Conservation (phyloP, 2,329 filamentous ascomycete species). For the Pyrenophora graminea region DNA sequence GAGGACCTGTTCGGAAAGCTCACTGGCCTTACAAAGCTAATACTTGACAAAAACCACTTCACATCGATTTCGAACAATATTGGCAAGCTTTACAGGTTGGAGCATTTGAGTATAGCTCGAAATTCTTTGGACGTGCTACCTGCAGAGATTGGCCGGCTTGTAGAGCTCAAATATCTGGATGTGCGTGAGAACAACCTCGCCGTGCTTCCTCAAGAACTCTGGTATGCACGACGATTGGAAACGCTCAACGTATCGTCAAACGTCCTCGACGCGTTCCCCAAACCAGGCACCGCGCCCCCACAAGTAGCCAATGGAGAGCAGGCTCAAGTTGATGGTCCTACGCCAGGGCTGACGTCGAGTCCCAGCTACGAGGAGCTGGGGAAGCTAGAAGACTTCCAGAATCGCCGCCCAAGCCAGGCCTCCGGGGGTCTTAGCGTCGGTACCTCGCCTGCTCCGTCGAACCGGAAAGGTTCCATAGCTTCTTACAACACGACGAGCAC, state of each 20-base stretch:
- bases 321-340: constrained; percentile 48
- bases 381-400: constrained; percentile 64
- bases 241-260: constrained; percentile 96
- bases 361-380: constrained; percentile 80
- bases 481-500: constrained; percentile 65
- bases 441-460: constrained; percentile 66
- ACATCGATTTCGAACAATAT: constrained; percentile 85
- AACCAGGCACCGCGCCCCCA: constrained; percentile 74
- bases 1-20: constrained; percentile 88
- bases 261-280: constrained; percentile 86
- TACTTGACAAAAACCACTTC: constrained; percentile 94
- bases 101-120: constrained; percentile 91
- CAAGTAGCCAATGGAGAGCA: constrained; percentile 35
- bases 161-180: constrained; percentile 82
- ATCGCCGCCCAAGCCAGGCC: constrained; percentile 80
- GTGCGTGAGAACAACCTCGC: constrained; percentile 92
- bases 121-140: constrained; percentile 86
- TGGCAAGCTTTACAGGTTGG: constrained; percentile 78
- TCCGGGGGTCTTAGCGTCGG: constrained; percentile 74
- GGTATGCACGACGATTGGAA: constrained; percentile 89
- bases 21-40: constrained; percentile 81
- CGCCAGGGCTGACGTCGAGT: constrained; percentile 52
- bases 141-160: constrained; percentile 82
- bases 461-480: constrained; percentile 81
- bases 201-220: constrained; percentile 88